Percentiles rank a stretch among this genome's conserved stretches.
These are phyloP conservation scores for Ceratocystis ficicola DNA, from an alignment of 2,329 filamentous ascomycete species.

Conservation along the genomic window DNA sequence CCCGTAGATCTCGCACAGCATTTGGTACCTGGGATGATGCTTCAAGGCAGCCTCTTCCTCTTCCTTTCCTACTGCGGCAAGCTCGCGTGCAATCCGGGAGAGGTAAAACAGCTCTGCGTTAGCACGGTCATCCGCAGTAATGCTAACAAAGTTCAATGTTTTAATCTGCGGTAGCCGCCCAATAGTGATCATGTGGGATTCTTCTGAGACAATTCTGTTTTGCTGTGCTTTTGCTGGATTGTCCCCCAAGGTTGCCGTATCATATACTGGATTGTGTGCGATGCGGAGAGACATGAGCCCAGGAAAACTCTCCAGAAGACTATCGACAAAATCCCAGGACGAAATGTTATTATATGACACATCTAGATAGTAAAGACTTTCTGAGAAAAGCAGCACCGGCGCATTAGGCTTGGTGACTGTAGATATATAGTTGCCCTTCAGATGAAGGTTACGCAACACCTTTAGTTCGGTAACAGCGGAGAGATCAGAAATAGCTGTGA, in stretches of 20 bases:
- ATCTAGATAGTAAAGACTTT: slow-evolving; percentile 52
- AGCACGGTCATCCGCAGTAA: slow-evolving; percentile 60
- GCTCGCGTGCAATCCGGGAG: slow-evolving; percentile 64
- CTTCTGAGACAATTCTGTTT: slow-evolving; percentile 38
- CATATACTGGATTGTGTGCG: slow-evolving; percentile 75
- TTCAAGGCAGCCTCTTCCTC: slow-evolving; percentile 42
- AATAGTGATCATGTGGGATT: slow-evolving; percentile 80
- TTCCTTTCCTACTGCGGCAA: slow-evolving; percentile 46
- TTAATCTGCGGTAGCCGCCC: slow-evolving; percentile 58
- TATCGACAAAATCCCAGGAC: slow-evolving; percentile 63
- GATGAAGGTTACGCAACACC: slow-evolving; percentile 47
- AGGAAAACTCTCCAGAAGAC: slow-evolving; percentile 56
- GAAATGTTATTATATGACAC: slow-evolving; percentile 59
- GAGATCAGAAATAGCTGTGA: slow-evolving; percentile 48
- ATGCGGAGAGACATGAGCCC: slow-evolving; percentile 63
- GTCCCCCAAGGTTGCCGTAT: slow-evolving; percentile 28
- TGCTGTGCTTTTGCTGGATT: slow-evolving; percentile 38
- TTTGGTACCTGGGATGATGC: slow-evolving; percentile 58
- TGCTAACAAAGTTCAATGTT: slow-evolving; percentile 59
- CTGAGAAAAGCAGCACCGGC: slow-evolving; percentile 38
- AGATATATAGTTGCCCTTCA: slow-evolving; percentile 66
- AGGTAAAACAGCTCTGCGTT: slow-evolving; percentile 94
- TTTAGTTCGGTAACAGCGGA: slow-evolving; percentile 39
- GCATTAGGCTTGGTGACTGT: slow-evolving; percentile 27
- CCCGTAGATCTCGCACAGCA: slow-evolving; percentile 66